Evolutionary conservation across 768 basidiomycete genomes (phyloP).

Genomic region (Leccinum imitatum): DNA sequence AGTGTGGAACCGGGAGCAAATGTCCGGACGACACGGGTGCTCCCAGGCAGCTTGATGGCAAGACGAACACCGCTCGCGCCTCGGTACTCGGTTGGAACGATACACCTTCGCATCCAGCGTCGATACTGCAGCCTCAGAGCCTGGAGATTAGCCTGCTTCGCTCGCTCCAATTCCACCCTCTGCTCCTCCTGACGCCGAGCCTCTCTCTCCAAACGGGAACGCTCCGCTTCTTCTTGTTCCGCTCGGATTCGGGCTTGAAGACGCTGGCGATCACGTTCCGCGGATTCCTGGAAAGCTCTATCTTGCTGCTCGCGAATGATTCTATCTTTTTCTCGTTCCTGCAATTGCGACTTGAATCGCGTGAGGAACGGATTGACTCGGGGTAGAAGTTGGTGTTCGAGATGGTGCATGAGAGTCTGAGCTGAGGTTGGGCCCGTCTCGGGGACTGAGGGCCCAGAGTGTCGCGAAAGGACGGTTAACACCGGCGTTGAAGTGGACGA

Average conservation of each 20-base stretch:
- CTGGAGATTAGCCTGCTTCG: slow-evolving; percentile 37
- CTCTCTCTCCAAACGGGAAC: slow-evolving; percentile 31
- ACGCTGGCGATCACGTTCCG: slow-evolving; percentile 64
- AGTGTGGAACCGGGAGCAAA: slow-evolving; percentile 53
- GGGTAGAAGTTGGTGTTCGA: slow-evolving; percentile 72
- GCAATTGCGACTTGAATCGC: slow-evolving; percentile 52
- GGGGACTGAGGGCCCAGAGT: slow-evolving; percentile 64
- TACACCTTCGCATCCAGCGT: slow-evolving; percentile 51
- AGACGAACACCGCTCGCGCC: slow-evolving; percentile 38
- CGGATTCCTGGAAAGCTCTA: slow-evolving; percentile 67
- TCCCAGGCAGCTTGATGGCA: slow-evolving; percentile 55
- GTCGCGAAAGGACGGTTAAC: slow-evolving; percentile 82
- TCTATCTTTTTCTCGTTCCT: slow-evolving; percentile 54
- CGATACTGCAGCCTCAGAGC: slow-evolving; percentile 52
- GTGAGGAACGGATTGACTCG: slow-evolving; percentile 76
- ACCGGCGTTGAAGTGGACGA: slow-evolving; percentile 42
- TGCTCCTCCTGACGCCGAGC: slow-evolving; percentile 33
- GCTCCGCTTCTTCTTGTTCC: slow-evolving; percentile 38
- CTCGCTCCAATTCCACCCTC: slow-evolving; percentile 38
- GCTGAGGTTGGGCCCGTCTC: slow-evolving; percentile 61
- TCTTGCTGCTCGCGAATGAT: slow-evolving; percentile 79
- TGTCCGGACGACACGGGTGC: slow-evolving; percentile 55
- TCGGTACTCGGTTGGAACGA: slow-evolving; percentile 38
- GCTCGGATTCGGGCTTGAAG: slow-evolving; percentile 56
- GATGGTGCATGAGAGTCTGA: slow-evolving; percentile 58